Percentiles rank a stretch among this genome's conserved stretches.
These are phyloP conservation scores for Pseudocercospora macadamiae DNA, from an alignment of 2,329 filamentous ascomycete species.

Conservation along the genomic window DNA sequence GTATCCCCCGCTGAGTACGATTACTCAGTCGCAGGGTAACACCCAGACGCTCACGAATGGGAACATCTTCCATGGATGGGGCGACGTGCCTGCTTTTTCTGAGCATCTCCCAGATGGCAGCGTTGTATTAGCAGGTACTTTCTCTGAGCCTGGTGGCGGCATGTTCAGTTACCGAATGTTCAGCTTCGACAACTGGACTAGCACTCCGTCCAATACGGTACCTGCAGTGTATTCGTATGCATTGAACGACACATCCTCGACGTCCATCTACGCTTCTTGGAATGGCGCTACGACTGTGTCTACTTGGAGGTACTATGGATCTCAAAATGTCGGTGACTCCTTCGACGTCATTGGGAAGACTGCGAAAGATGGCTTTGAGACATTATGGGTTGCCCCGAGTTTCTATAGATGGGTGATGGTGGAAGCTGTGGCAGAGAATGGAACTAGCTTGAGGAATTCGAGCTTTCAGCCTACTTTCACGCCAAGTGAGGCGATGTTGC, in stretches of 20 bases:
- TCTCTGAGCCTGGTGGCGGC: constrained; percentile 32
- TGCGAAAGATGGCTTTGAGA: constrained; percentile 8
- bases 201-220: constrained; percentile 46
- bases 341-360: constrained; percentile 10
- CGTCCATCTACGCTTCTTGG: constrained; percentile 37
- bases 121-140: constrained; percentile 54
- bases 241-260: constrained; percentile 26
- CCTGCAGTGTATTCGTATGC: constrained; percentile 44
- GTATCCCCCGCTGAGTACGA: constrained; percentile 36
- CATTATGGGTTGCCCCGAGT: not conserved
- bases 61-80: constrained; percentile 60
- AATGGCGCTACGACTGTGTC: constrained; percentile 43
- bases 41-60: constrained; percentile 56
- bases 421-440: constrained; percentile 6
- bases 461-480: constrained; percentile 28
- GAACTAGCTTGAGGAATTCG: constrained; percentile 30
- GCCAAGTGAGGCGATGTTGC: not conserved
- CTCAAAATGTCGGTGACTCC: constrained; percentile 18
- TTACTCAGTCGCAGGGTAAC: constrained; percentile 53
- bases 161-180: constrained; percentile 55
- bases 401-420: constrained; percentile 7
- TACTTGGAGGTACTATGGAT: constrained; percentile 33
- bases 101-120: constrained; percentile 48
- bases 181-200: constrained; percentile 41
- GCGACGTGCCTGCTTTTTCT: constrained; percentile 41